Percentiles rank a stretch among this genome's conserved stretches.
Conservation (phyloP, 768 basidiomycete genomes). For the Hericium coralloides region DNA sequence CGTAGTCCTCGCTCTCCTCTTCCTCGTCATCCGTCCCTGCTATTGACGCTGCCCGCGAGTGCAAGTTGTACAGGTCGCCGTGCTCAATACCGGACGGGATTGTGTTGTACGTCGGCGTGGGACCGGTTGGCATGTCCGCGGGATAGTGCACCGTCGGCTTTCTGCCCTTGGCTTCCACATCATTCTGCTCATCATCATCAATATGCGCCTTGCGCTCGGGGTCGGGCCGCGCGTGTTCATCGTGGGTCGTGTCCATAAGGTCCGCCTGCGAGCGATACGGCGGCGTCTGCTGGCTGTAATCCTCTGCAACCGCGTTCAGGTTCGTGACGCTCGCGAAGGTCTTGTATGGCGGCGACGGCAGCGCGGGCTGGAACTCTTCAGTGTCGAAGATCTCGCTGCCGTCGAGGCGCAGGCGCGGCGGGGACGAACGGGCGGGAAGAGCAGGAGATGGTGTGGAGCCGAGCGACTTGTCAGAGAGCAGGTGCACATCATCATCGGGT, state of each 20-base stretch:
- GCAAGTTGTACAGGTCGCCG: constrained; percentile 8
- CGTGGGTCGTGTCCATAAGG: constrained; percentile 10
- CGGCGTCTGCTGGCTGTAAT: constrained; percentile 13
- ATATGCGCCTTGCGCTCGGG: neutral
- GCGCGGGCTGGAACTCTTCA: constrained; percentile 14
- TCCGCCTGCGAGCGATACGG: constrained; percentile 18
- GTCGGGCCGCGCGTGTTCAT: constrained; percentile 10
- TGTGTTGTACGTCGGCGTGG: constrained; percentile 16
- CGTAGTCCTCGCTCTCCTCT: constrained; percentile 46
- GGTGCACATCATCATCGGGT: neutral
- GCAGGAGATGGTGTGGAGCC: neutral
- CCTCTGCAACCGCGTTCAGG: constrained; percentile 15
- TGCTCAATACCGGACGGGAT: neutral
- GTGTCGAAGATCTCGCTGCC: constrained; percentile 15
- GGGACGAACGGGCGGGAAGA: constrained; percentile 8
- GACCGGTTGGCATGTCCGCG: constrained; percentile 22
- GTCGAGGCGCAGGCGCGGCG: constrained; percentile 6
- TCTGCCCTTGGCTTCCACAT: constrained; percentile 8
- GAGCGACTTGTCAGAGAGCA: neutral
- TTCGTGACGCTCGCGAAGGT: constrained; percentile 27
- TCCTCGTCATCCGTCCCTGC: constrained; percentile 52
- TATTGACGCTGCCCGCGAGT: constrained; percentile 33
- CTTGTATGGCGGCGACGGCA: constrained; percentile 32
- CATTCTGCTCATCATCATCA: neutral
- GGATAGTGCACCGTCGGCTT: constrained; percentile 47